Conservation (phyloP, 2,329 filamentous ascomycete species). For the Sporothrix mexicana region DNA sequence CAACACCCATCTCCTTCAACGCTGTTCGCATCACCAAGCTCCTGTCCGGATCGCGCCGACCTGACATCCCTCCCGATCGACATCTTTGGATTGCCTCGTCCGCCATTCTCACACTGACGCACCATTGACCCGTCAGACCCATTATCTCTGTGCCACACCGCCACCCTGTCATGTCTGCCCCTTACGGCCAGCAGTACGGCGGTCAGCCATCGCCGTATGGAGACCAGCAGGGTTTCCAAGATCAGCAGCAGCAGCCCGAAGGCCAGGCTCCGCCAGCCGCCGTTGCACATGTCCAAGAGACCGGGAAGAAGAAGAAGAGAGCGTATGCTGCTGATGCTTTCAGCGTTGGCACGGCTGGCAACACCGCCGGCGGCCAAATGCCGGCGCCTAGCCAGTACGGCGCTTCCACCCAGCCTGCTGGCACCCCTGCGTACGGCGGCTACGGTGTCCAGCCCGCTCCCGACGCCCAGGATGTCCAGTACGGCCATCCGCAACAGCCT, state of each 20-base stretch:
- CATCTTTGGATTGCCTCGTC: not conserved
- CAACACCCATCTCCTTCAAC: not conserved
- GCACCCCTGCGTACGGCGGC: slow-evolving; percentile 60
- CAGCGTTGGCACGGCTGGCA: slow-evolving; percentile 87
- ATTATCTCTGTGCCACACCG: slow-evolving; percentile 27
- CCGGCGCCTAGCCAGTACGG: slow-evolving; percentile 54
- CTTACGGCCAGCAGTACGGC: slow-evolving; percentile 50
- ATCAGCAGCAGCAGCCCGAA: slow-evolving; percentile 50
- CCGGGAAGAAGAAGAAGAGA: slow-evolving; percentile 84
- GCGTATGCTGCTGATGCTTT: slow-evolving; percentile 94
- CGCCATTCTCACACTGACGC: not conserved
- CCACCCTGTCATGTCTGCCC: slow-evolving; percentile 61
- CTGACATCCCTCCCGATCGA: not conserved
- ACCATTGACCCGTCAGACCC: not conserved
- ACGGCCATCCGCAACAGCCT: slow-evolving; percentile 48
- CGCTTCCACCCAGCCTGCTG: slow-evolving; percentile 48
- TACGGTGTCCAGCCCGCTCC: slow-evolving; percentile 61
- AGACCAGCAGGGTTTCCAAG: slow-evolving; percentile 47
- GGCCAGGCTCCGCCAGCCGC: slow-evolving; percentile 48
- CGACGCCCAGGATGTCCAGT: slow-evolving; percentile 50
- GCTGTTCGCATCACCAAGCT: not conserved
- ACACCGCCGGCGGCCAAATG: slow-evolving; percentile 62
- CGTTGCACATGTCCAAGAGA: slow-evolving; percentile 47
- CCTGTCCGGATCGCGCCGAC: not conserved
- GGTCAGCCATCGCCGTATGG: slow-evolving; percentile 50